Evolutionary conservation across 179 eudicot genomes (phyloP), one percentile per base, ranked within the genome.

Genomic region (Silene coronaria): DNA sequence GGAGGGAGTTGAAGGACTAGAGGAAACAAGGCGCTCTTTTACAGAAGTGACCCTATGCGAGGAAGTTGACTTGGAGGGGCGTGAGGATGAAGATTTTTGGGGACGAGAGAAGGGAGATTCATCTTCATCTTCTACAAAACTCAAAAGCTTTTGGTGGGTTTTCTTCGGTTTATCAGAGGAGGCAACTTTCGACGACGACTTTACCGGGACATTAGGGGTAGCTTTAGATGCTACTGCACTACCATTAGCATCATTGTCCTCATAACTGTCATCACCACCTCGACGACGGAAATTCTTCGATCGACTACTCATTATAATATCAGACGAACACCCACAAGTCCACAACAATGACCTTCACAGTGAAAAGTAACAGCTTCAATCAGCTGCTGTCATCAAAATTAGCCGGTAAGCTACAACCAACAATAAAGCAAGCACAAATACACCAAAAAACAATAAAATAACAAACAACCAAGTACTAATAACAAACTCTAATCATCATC

Each of bases 211-310:
- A 2, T 77, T 26, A 23, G 76, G 76, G 36, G 80, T 32, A 66
- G 83, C 51, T 71, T 75, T 38, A n/a, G 86, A 21, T 27, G 76
- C 55, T 34, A 76, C 21, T 70, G 71, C 78, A 48, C 73, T 36
- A 58, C 70, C 64, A 70, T 60, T 24, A 71, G 71, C 66, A 19
- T 77, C 84, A 28, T 81, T 78, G 9, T 81, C 85, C 14, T 91
- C 87, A 9, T 91, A 90, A 36, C 75, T 78, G 69, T 71, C 82
- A 26, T 85, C 91, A 59, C 79, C 90, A 46, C 82, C 84, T 10
- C 98, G 94, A 71, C 98, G 98, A 57, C 97, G 96, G 84, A 90
- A 90, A 82, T 92, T 92, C 69, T 87, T 86, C 19, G 84, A 67
- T 80, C 83, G 86, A 62, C 75, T 77, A 84, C 91, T 84, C 88